Base-by-base conservation (phyloP, 192 early-diverging fungal species). In the Lunasporangiospora selenospora region DNA sequence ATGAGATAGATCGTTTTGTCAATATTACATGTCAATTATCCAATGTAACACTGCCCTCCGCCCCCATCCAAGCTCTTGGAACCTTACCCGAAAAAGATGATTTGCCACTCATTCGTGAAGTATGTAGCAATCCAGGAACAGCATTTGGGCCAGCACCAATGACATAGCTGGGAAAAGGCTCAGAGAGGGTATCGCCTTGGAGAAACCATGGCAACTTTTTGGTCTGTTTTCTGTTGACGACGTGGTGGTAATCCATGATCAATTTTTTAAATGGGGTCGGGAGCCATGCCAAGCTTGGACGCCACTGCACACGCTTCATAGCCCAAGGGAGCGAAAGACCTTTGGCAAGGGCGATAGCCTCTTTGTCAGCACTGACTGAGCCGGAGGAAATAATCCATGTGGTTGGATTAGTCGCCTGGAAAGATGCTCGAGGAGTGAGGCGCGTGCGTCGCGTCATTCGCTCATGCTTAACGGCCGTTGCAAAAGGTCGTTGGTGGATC, bases 181-280 rank as follows among this genome's bases (percentile, higher is more conserved):
- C 59, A 8, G 7, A 32, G n/a, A 73, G 9, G 10, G 47, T n/a
- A 41, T 73, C 69, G 21, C 69, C 69, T 23, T 39, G 33, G 34
- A 73, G 26, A 55, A 73, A 73, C 69, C 69, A 73, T 8, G 69
- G 69, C n/a, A 53, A n/a, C 39, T 53, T 62, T 11, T 62, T 73
- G 63, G 60, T 46, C 23, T 62, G 54, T 10, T 58, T 73, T 26
- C 60, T 47, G 48, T 63, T 50, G 34, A 57, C 43, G 16, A 73
- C 69, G 32, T 73, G 69, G 15, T 62, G 54, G 43, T 73, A 73
- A 29, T 73, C 69, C 69, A 73, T 73, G 45, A 73, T 52, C 18
- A 73, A 29, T 24, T 73, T 73, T 30, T 73, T 73, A 43, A 73
- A 73, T 12, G 69, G 69, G 2, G 58, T 63, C 13, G 69, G 69